A percentile compares a stretch with the other conserved stretches of the same genome.
Conservation (phyloP, 1,139 yeast species). For the Torulaspora globosa region DNA sequence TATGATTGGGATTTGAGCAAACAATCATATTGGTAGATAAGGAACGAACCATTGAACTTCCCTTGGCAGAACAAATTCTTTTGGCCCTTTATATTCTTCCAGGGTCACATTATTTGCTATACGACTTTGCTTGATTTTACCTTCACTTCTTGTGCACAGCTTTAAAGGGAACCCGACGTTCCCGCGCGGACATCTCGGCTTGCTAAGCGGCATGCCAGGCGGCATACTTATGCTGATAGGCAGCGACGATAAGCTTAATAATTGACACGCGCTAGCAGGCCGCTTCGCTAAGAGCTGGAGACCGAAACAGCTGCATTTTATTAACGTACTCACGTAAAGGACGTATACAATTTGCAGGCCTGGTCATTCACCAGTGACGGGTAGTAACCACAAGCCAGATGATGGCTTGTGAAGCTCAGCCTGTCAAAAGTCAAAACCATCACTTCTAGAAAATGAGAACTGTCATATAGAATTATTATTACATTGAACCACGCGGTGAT, state of each 20-base stretch:
- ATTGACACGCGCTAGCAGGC: neutral
- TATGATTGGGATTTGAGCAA: neutral
- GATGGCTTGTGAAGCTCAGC: too few species aligned
- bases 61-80: neutral
- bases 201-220: neutral
- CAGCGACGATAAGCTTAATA: neutral
- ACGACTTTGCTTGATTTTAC: neutral
- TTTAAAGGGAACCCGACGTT: constrained; percentile 4
- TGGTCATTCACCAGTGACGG: neutral
- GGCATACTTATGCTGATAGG: neutral
- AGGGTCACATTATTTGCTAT: neutral
- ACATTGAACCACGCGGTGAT: neutral
- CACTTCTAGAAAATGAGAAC: neutral
- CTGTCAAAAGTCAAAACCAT: too few species aligned
- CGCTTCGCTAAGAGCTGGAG: neutral
- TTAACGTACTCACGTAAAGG: neutral
- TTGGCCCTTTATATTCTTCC: neutral
- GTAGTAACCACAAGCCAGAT: too few species aligned
- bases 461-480: constrained; percentile 4
- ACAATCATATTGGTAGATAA: neutral
- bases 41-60: neutral
- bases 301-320: neutral
- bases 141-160: neutral
- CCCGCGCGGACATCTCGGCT: constrained; percentile 14
- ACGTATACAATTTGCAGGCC: neutral